Evolutionary conservation across 2,329 filamentous ascomycete species (phyloP).

Genomic region (Fusarium kyushuense): DNA sequence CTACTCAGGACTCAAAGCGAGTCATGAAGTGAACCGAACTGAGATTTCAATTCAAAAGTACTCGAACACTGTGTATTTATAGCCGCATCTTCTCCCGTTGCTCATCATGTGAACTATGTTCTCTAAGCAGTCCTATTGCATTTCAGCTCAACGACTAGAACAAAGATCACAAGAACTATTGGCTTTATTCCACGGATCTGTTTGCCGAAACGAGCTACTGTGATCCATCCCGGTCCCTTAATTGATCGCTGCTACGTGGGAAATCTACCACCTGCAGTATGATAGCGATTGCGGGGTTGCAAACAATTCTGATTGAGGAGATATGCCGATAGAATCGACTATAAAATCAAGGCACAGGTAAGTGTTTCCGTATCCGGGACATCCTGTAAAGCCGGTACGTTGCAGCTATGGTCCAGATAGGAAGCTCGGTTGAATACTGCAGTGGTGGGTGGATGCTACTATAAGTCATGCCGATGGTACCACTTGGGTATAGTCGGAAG

Average conservation of each 20-base stretch:
- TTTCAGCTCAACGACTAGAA: not conserved
- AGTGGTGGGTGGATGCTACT: slow-evolving; percentile 8
- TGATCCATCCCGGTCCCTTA: accelerated
- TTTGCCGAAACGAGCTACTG: not conserved
- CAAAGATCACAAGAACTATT: not conserved
- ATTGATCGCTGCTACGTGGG: not conserved
- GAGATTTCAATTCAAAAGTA: not conserved
- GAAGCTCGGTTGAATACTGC: not conserved
- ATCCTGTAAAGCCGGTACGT: not conserved
- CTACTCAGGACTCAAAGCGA: not conserved
- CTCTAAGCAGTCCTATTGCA: not conserved
- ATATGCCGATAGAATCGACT: not conserved
- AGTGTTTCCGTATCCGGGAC: not conserved
- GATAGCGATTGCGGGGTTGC: not conserved
- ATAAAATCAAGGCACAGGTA: slow-evolving; percentile 1
- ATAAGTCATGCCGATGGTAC: not conserved
- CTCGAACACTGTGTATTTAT: not conserved
- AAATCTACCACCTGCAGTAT: not conserved
- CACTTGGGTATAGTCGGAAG: not conserved
- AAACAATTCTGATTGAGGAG: not conserved
- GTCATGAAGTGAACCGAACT: not conserved
- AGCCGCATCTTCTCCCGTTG: not conserved
- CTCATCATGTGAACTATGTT: not conserved
- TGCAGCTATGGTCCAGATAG: not conserved
- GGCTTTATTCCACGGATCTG: not conserved